Conservation (phyloP, 2,329 filamentous ascomycete species). For the Penicillium glabrum region DNA sequence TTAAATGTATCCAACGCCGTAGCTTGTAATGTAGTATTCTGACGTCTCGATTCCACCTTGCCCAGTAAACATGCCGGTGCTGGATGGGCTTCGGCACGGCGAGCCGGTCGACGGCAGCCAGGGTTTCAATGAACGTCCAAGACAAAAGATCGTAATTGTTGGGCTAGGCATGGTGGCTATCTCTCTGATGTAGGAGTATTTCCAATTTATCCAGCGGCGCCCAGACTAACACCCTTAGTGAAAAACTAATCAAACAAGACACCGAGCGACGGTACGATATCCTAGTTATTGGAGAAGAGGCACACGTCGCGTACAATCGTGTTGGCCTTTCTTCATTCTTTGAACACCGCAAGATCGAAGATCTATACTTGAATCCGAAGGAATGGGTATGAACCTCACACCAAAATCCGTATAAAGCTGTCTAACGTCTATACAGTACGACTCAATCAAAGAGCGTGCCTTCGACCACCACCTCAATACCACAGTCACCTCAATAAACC, state of each 20-base stretch:
- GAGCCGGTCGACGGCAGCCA: slow-evolving; percentile 24
- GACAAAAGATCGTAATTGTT: slow-evolving; percentile 74
- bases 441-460: slow-evolving; percentile 63
- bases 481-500: slow-evolving; percentile 66
- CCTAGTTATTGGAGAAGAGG: slow-evolving; percentile 82
- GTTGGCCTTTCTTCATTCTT: slow-evolving; percentile 90
- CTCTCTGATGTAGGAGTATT: slow-evolving; percentile 70
- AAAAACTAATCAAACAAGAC: slow-evolving; percentile 86
- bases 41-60: background rate
- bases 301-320: slow-evolving; percentile 85
- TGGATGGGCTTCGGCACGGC: slow-evolving; percentile 27
- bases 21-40: slow-evolving; percentile 1
- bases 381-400: slow-evolving; percentile 67
- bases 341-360: slow-evolving; percentile 78
- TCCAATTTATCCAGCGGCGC: background rate
- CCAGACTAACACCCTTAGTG: slow-evolving; percentile 51
- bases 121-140: slow-evolving; percentile 4
- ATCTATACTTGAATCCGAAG: slow-evolving; percentile 80
- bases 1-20: slow-evolving; percentile 8
- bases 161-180: slow-evolving; percentile 91
- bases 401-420: background rate
- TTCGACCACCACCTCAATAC: slow-evolving; percentile 76
- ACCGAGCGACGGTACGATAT: slow-evolving; percentile 76
- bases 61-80: slow-evolving; percentile 26
- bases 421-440: slow-evolving; percentile 54